Base-by-base conservation (phyloP, 2,329 filamentous ascomycete genomes). In the Aphanocladium album region DNA sequence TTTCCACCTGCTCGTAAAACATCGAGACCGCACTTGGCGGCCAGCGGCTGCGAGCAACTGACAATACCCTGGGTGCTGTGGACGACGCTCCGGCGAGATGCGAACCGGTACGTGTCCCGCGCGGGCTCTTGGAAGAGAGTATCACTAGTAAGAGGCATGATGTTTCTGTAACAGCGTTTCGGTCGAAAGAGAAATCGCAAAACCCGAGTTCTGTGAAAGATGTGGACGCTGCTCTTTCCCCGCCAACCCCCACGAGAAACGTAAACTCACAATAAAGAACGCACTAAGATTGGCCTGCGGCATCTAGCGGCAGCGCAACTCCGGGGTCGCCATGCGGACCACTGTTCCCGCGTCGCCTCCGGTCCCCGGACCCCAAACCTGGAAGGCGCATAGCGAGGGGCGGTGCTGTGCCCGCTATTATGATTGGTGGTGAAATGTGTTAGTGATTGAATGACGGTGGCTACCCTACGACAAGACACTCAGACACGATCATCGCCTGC, bases 41-140 rank as follows among this genome's bases (percentile, higher is more conserved):
- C 95, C 60, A 98, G 79, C 16, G 95, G 92, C 73, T 98, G 93
- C 1, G 91, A 90, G 71, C 89, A 96, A 12, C 93, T 84, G 52
- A 98, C 90, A 61, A 98, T 96, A 50, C 92, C 93, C 69, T 93
- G 89, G 5, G 90, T 93, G 73, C 91, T 96, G 73, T 98, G 93
- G 14, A 98, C 91, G 14, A 96, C 92, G 67, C 93, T 97, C 64
- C 95, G 82, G 43, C 93, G 85, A 67, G 91, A 96, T 11, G 90
- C 75, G 71, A 91, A 93, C 63, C 83, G 82, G 63, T 81, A 77
- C 68, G 90, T 87, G 60, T 78, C 75, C 53, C 71, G 71, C 57
- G 79, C 76, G 23, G 74, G 69, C 54, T 77, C 73, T 63, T 77
- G 77, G 67, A 77, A 82, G 12, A 83, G 66, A 27, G 80, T 79